Conservation (phyloP, 495 filamentous ascomycete species). For the Niebla homalea region DNA sequence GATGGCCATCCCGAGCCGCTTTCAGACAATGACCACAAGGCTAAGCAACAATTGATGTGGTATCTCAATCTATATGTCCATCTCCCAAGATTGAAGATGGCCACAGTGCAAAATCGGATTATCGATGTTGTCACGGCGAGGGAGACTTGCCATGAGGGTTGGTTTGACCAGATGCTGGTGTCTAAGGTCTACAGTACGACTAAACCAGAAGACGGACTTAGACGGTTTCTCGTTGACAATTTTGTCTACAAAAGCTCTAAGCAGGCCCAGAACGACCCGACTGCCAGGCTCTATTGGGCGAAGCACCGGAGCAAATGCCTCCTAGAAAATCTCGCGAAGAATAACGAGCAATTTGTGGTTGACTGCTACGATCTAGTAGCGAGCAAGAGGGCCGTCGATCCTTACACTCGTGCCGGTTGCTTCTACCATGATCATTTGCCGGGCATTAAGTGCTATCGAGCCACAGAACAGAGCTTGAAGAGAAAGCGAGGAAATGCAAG, state of each 20-base stretch:
- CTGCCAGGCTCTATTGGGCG: neutral
- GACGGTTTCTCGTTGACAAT: conserved; percentile 2
- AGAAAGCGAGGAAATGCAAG: too few species aligned
- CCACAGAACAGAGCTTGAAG: too few species aligned
- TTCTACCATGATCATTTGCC: conserved; percentile 2
- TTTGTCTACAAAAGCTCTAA: neutral
- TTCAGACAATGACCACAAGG: neutral
- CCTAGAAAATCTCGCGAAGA: neutral
- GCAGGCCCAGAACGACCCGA: neutral
- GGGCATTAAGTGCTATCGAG: neutral
- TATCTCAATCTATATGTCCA: neutral
- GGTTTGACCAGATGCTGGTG: neutral
- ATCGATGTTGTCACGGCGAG: neutral
- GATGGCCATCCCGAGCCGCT: neutral
- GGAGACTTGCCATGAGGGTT: neutral
- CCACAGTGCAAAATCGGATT: neutral
- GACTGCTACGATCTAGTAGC: neutral
- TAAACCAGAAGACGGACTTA: neutral
- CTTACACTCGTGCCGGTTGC: neutral
- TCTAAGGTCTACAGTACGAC: neutral
- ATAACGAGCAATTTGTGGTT: neutral
- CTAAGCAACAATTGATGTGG: neutral
- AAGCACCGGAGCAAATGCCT: neutral
- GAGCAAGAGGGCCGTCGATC: neutral
- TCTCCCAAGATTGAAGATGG: neutral